phyloP scores from a whole-genome alignment of 768 basidiomycete genomes.

The Pisolithus marmoratus region DNA sequence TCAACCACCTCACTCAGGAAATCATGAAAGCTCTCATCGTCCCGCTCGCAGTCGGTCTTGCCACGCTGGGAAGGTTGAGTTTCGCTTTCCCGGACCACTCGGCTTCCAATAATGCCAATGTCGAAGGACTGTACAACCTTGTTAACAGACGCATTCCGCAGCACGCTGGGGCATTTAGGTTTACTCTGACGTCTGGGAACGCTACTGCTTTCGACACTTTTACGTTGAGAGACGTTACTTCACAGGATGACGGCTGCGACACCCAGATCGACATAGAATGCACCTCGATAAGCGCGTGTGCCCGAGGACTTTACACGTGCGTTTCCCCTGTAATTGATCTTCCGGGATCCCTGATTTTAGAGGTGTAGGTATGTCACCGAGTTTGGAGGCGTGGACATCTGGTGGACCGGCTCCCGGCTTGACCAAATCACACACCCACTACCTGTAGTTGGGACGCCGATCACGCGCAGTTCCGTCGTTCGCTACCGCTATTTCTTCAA shows the following conservation, averaged over 20 bases:
- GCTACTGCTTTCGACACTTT: conserved; percentile 24
- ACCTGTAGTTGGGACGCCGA: conserved; percentile 25
- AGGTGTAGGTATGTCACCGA: conserved; percentile 30
- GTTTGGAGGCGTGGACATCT: conserved; percentile 35
- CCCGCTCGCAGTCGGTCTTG: neutral
- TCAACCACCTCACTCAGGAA: conserved; percentile 1
- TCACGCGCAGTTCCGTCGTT: conserved; percentile 31
- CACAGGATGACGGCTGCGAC: conserved; percentile 5
- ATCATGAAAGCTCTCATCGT: conserved; percentile 1
- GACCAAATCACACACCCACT: conserved; percentile 23
- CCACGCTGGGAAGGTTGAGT: neutral
- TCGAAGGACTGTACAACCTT: conserved; percentile 31
- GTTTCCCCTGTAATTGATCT: conserved; percentile 4
- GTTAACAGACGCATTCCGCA: conserved; percentile 31
- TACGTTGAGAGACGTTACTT: conserved; percentile 23
- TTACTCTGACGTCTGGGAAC: conserved; percentile 19
- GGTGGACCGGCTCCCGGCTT: conserved; percentile 39
- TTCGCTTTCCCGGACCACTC: neutral
- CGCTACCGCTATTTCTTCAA: conserved; percentile 39
- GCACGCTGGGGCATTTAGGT: conserved; percentile 28
- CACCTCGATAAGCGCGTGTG: conserved; percentile 32
- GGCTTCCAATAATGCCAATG: neutral
- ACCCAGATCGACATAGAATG: conserved; percentile 26
- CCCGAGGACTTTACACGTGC: conserved; percentile 34
- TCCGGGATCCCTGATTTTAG: neutral